These are phyloP conservation scores for Mycosphaerelloides madeirae DNA, from an alignment of 2,329 filamentous ascomycete genomes.

Conservation along the genomic window DNA sequence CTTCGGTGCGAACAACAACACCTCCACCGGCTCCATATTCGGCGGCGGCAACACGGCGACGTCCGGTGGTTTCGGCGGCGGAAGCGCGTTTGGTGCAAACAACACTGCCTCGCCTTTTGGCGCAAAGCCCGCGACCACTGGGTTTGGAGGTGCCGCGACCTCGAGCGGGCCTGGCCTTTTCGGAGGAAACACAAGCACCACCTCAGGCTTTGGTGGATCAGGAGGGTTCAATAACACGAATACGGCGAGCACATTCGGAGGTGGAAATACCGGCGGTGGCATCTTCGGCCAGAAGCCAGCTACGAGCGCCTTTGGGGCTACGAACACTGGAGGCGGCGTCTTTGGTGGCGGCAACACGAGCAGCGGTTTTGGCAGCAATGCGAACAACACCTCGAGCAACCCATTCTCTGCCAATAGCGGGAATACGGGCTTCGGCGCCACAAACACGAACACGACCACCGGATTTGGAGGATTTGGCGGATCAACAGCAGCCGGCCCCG, in stretches of 20 bases:
- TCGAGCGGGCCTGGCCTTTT: constrained; percentile 31
- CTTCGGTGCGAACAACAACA: constrained; percentile 20
- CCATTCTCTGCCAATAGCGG: constrained; percentile 11
- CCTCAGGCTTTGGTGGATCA: constrained; percentile 19
- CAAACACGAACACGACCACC: constrained; percentile 18
- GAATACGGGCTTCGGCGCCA: constrained; percentile 37
- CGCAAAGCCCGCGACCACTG: constrained; percentile 19
- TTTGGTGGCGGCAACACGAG: constrained; percentile 38
- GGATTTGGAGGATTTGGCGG: constrained; percentile 25
- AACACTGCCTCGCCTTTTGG: constrained; percentile 25
- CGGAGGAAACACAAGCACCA: constrained; percentile 23
- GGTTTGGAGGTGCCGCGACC: constrained; percentile 22
- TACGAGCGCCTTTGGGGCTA: constrained; percentile 48
- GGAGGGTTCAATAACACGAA: constrained; percentile 20
- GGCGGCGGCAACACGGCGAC: constrained; percentile 28
- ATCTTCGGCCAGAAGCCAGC: constrained; percentile 39
- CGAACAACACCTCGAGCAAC: constrained; percentile 12
- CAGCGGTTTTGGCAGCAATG: constrained; percentile 33
- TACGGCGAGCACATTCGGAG: constrained; percentile 19
- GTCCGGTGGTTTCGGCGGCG: constrained; percentile 21
- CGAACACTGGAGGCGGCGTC: constrained; percentile 34
- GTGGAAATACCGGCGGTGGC: constrained; percentile 30
- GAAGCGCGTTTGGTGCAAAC: constrained; percentile 12
- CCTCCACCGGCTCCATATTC: constrained; percentile 19
- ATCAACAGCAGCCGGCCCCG: constrained; percentile 45